These are phyloP conservation scores for Fusarium sp. DNA, from an alignment of 2,329 filamentous ascomycete species.

Conservation along the genomic window DNA sequence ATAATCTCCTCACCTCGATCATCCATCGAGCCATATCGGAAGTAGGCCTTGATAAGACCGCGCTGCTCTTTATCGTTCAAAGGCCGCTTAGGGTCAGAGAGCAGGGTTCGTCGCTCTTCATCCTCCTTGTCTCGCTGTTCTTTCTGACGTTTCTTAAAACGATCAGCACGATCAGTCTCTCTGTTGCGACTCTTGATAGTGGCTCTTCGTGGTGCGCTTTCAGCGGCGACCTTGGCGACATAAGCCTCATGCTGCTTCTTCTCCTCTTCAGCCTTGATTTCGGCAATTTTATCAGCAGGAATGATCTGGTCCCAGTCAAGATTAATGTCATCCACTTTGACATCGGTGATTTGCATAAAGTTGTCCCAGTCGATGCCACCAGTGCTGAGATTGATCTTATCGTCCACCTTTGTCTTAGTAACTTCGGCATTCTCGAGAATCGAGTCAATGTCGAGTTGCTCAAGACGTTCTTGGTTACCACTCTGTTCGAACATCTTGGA, in stretches of 20 bases:
- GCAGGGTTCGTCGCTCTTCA: constrained; percentile 79
- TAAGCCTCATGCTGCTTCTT: constrained; percentile 87
- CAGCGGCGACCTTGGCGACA: constrained; percentile 84
- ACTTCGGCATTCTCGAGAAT: constrained; percentile 97
- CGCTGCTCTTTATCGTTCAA: constrained; percentile 94
- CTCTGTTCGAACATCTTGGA: constrained; percentile 99
- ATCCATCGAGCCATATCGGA: constrained; percentile 91
- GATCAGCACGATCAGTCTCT: constrained; percentile 75
- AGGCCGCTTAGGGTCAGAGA: constrained; percentile 88
- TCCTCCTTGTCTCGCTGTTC: constrained; percentile 77
- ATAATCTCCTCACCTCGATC: constrained; percentile 91
- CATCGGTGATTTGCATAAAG: constrained; percentile 97
- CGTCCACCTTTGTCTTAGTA: constrained; percentile 94
- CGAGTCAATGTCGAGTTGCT: constrained; percentile 97
- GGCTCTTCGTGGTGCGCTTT: constrained; percentile 86
- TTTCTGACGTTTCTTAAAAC: constrained; percentile 76
- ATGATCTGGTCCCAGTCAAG: constrained; percentile 99
- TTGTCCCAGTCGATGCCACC: constrained; percentile 90
- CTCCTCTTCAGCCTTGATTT: constrained; percentile 91
- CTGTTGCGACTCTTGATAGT: constrained; percentile 70
- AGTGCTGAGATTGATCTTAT: constrained; percentile 91
- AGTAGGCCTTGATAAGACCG: constrained; percentile 90
- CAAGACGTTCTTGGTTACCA: constrained; percentile 94
- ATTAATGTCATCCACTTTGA: constrained; percentile 86
- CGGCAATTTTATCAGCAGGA: constrained; percentile 90